These are phyloP conservation scores for Mucor plumbeus DNA, from an alignment of 371 early-diverging fungal genomes.

Conservation along the genomic window DNA sequence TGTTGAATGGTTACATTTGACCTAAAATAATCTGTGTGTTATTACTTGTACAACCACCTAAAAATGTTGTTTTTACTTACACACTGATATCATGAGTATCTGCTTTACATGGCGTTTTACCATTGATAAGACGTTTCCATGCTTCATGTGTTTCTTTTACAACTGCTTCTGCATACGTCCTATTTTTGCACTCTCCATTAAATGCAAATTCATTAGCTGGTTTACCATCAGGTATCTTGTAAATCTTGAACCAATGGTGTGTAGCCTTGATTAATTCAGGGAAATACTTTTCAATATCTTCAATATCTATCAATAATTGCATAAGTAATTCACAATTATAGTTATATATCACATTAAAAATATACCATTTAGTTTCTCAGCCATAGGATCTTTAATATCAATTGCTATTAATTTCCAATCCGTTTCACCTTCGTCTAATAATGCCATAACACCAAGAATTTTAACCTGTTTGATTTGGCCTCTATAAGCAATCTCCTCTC, in stretches of 20 bases:
- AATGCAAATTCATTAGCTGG: slow-evolving; percentile 98
- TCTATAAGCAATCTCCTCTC: slow-evolving; percentile 84
- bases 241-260: slow-evolving; percentile 99
- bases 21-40: slow-evolving; percentile 19
- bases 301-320: slow-evolving; percentile 69
- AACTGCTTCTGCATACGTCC: slow-evolving; percentile 58
- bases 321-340: too few species aligned
- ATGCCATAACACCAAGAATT: slow-evolving; percentile 97
- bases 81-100: slow-evolving; percentile 41
- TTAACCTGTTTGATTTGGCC: slow-evolving; percentile 99
- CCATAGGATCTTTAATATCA: slow-evolving; percentile 94
- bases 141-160: slow-evolving; percentile 61
- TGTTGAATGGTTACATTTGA: slow-evolving; percentile 35
- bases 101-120: slow-evolving; percentile 45
- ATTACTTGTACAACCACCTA: not conserved
- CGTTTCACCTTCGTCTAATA: slow-evolving; percentile 99
- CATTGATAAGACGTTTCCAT: slow-evolving; percentile 60
- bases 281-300: slow-evolving; percentile 95
- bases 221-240: slow-evolving; percentile 99
- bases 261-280: slow-evolving; percentile 98
- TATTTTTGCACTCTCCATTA: slow-evolving; percentile 88
- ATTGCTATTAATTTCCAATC: slow-evolving; percentile 99
- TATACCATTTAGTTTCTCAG: slow-evolving; percentile 84
- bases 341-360: not conserved
- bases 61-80: slow-evolving; percentile 18